Evolutionary conservation across 805 yeast genomes (phyloP), one percentile per base, ranked within the genome.

Genomic region (Danielia reshetovae): DNA sequence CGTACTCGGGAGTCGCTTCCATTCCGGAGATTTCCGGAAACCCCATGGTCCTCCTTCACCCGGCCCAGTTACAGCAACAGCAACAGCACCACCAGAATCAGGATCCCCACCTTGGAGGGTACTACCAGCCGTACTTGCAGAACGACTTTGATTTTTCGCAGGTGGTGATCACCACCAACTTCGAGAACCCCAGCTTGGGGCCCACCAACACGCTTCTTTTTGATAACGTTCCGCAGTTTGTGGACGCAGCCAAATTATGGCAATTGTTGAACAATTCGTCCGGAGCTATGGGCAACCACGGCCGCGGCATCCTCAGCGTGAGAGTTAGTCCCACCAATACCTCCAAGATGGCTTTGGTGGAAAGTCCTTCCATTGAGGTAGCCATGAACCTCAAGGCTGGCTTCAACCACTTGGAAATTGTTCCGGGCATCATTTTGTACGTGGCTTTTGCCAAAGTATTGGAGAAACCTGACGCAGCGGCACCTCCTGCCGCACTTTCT

Each of bases 361-460:
- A 85, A 56, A 89, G 85, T 57, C 72, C 74, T 3, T 65, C 74
- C 18, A 60, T 83, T 5, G 95, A 86, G 33, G 65, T 77, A 21
- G 95, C 98, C 7, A 77, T 85, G 70, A 74, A 71, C 30, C 87
- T 96, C 33, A 79, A 81, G 52, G 83, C 85, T 11, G 76, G 71
- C 32, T 72, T 89, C 52, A 86, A 84, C 51, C 94, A 88, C 43
- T 79, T 81, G 45, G 96, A 90, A 51, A 68, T 90, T 25, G 74
- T 79, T 41, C 85, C 90, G 2, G 95, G 95, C 3, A 70, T 75
- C 17, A 77, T 82, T 12, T 77, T 93, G 54, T 66, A 77, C 25
- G 85, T 87, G 24, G 85, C 89, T 0, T 93, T 87, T 69, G 97
- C 96, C 3, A 85, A 82, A 51, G 74, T 87, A 21, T 19, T 19